phyloP scores from a whole-genome alignment of 805 yeast genomes.

The Ogataea paraovalis region DNA sequence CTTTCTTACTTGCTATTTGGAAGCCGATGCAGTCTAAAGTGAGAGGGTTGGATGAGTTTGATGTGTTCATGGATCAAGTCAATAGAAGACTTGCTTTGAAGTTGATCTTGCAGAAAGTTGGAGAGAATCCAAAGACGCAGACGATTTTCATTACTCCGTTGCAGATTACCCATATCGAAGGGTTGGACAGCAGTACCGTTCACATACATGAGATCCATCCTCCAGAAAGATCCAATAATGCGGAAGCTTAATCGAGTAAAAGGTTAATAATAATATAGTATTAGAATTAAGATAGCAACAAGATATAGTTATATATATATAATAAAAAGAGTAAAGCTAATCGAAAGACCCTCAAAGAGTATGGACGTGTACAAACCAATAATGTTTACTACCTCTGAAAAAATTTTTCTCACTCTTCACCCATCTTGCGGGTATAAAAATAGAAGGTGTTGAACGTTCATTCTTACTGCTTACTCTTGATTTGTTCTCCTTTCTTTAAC shows the following conservation, averaged over 20 bases:
- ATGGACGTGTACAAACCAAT: no score
- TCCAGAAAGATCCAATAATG: slow-evolving; percentile 26
- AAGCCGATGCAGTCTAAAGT: slow-evolving; percentile 82
- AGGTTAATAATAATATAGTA: no score
- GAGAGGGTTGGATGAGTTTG: slow-evolving; percentile 93
- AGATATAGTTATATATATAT: no score
- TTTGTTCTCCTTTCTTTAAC: neutral
- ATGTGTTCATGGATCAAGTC: slow-evolving; percentile 95
- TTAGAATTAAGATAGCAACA: no score
- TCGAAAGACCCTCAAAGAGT: no score
- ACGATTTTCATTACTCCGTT: slow-evolving; percentile 93
- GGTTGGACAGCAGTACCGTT: slow-evolving; percentile 48
- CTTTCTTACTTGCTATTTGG: slow-evolving; percentile 88
- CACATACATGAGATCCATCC: slow-evolving; percentile 57
- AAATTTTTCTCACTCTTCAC: no score
- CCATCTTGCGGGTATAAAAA: no score
- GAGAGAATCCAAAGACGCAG: slow-evolving; percentile 65
- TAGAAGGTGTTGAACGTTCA: neutral
- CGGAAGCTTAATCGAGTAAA: neutral
- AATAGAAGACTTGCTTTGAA: slow-evolving; percentile 78
- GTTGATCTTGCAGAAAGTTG: slow-evolving; percentile 64
- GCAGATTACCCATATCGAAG: slow-evolving; percentile 72
- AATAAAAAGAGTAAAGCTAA: no score
- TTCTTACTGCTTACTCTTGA: neutral
- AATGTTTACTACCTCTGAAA: no score